Percentiles rank a stretch among this genome's conserved stretches.
These are phyloP conservation scores for Cryphonectria parasitica DNA, from an alignment of 2,329 filamentous ascomycete genomes.

Conservation along the genomic window DNA sequence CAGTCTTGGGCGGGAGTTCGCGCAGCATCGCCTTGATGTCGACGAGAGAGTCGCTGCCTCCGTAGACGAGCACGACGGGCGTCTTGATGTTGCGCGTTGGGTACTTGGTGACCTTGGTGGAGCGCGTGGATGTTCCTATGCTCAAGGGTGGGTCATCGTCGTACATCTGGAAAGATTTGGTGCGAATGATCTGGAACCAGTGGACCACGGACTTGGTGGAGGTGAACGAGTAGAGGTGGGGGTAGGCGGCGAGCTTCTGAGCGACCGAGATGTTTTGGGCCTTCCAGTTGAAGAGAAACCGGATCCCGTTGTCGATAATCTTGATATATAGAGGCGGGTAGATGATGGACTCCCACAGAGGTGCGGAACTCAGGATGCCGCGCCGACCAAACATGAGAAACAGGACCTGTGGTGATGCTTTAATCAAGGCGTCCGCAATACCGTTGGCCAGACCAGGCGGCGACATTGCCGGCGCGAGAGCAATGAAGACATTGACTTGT, in stretches of 20 bases:
- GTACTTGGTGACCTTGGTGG: constrained; percentile 95
- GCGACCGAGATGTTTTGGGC: constrained; percentile 79
- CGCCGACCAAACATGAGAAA: constrained; percentile 92
- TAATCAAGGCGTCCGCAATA: constrained; percentile 89
- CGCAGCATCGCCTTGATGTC: constrained; percentile 92
- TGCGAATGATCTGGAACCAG: constrained; percentile 99
- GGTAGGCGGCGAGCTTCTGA: constrained; percentile 94
- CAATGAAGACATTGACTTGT: constrained; percentile 95
- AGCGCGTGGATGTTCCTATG: constrained; percentile 67
- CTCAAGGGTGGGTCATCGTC: constrained; percentile 89
- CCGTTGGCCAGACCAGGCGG: constrained; percentile 88
- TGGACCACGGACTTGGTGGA: constrained; percentile 97
- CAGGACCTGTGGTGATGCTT: constrained; percentile 88
- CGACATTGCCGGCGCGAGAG: constrained; percentile 93
- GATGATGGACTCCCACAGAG: constrained; percentile 95
- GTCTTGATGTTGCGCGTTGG: constrained; percentile 97
- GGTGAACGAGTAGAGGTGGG: constrained; percentile 94
- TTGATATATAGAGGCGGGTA: constrained; percentile 93
- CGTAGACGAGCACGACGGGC: constrained; percentile 90
- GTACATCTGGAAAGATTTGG: constrained; percentile 96
- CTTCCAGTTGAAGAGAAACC: constrained; percentile 88
- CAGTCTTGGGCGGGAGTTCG: constrained; percentile 82
- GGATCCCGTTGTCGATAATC: constrained; percentile 79
- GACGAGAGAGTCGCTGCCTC: constrained; percentile 89
- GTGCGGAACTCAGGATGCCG: constrained; percentile 88